Evolutionary conservation across 2,329 filamentous ascomycete species (phyloP).

Genomic region (Xylariomycetidae sp.): DNA sequence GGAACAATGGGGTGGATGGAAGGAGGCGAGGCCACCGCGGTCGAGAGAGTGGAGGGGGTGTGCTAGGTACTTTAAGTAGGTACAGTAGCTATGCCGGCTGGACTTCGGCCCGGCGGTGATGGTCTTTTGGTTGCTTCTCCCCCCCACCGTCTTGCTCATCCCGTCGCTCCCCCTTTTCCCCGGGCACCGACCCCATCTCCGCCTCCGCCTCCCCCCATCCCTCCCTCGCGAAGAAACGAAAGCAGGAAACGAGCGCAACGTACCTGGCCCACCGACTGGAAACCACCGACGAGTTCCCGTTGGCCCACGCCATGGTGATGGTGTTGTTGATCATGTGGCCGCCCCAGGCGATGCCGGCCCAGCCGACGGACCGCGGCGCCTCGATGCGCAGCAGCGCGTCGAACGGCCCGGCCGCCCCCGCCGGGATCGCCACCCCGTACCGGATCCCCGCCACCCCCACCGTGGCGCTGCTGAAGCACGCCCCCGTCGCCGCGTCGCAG

Average conservation of each 20-base stretch:
- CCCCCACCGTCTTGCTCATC: too few relatives aligned
- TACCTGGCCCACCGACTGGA: constrained; percentile 26
- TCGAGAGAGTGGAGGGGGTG: too few relatives aligned
- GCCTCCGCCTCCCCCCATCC: too few relatives aligned
- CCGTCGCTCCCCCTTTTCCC: too few relatives aligned
- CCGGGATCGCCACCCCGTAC: constrained; percentile 31
- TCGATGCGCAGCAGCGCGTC: constrained; percentile 38
- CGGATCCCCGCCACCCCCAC: constrained; percentile 18
- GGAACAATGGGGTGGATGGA: too few relatives aligned
- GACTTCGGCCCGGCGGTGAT: too few relatives aligned
- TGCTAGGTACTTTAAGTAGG: too few relatives aligned
- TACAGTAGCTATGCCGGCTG: too few relatives aligned
- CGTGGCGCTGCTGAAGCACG: constrained; percentile 14
- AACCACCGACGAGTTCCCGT: constrained; percentile 35
- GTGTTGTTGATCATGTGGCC: constrained; percentile 44
- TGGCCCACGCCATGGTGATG: constrained; percentile 38
- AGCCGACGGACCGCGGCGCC: constrained; percentile 36
- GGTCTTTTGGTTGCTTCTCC: too few relatives aligned
- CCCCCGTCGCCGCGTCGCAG: constrained; percentile 11
- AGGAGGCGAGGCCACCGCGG: too few relatives aligned
- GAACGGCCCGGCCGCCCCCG: constrained; percentile 24
- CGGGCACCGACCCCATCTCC: too few relatives aligned
- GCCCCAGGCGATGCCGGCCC: constrained; percentile 42
- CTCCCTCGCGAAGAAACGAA: neutral
- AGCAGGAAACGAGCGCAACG: constrained; percentile 6